Evolutionary conservation across 1,139 yeast genomes (phyloP).

Genomic region (Nematodospora anomalae): DNA sequence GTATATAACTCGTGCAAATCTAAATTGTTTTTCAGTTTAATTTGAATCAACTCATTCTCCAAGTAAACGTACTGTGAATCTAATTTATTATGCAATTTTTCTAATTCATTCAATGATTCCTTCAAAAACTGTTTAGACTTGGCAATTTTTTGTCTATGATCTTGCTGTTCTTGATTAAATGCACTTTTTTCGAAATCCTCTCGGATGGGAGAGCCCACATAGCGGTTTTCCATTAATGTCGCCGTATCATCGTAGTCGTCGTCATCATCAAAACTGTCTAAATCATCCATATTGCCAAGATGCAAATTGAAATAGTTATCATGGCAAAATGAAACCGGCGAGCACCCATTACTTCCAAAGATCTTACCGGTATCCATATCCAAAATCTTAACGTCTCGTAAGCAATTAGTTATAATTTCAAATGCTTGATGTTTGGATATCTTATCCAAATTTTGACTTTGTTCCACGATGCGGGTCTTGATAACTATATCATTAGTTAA

Average conservation of each 20-base stretch:
- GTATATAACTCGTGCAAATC: constrained; percentile 10
- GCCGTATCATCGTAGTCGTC: constrained; percentile 17
- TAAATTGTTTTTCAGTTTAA: constrained; percentile 10
- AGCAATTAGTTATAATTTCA: constrained; percentile 8
- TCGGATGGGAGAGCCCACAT: background rate
- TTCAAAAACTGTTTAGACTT: background rate
- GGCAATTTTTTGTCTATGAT: background rate
- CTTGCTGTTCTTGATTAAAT: constrained; percentile 1
- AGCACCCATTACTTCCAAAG: constrained; percentile 2
- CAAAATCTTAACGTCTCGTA: constrained; percentile 8
- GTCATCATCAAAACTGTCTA: constrained; percentile 5
- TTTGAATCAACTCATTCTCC: constrained; percentile 9
- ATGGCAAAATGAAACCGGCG: background rate
- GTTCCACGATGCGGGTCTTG: constrained; percentile 7
- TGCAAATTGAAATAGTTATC: background rate
- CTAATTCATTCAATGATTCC: constrained; percentile 8
- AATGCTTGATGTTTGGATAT: constrained; percentile 11
- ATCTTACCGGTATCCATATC: constrained; percentile 4
- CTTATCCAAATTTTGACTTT: constrained; percentile 1
- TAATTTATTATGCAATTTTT: constrained; percentile 7
- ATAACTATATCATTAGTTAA: constrained; percentile 8
- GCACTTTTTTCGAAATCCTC: background rate
- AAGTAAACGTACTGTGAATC: constrained; percentile 5
- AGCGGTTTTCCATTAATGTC: constrained; percentile 13
- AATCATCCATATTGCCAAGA: constrained; percentile 5